Base-by-base conservation (phyloP, 345 rosid species). In the Euphorbia peplus region DNA sequence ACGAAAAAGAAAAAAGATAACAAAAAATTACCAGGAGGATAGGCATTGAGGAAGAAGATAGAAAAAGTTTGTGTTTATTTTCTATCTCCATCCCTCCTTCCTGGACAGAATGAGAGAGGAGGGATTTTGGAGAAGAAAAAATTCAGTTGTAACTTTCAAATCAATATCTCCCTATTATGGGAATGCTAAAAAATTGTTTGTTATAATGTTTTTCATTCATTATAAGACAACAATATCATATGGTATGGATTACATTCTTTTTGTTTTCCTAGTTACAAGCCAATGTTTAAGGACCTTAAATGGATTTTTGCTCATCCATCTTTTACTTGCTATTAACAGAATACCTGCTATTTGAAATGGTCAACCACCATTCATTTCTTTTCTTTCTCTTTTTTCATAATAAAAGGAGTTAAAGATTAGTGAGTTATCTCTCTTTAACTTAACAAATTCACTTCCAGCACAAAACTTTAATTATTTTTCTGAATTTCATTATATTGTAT, bases 81-180 rank as follows among this genome's bases (percentile, higher is more conserved):
- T 75, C 84, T 61, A 71, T 83, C 79, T 81, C 89, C 86, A 85
- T 85, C 87, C 84, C 86, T 85, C 82, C 37, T 32, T 32, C 37
- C 74, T 82, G 81, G 76, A 64, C 25, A 19, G 54, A 50, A 50
- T 53, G 21, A 53, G 28, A 21, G 57, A 53, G 57, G 82, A 66
- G 61, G 78, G 82, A 53, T 71, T 48, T 19, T 28, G 30, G 57
- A 28, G 3, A 8, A 4, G 32, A 16, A 44, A 28, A 16, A 64
- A 41, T n/a, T n/a, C n/a, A 42, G n/a, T 22, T 37, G 24, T 6
- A 7, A 32, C 32, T 26, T 48, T 58, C 59, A 24, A 47, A 3
- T 48, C 32, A 44, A 44, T 42, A 1, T 1, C 12, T 44, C 18
- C 63, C 76, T 61, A 63, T 60, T 66, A 71, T 15, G 57, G 50